Evolutionary conservation across 2,329 filamentous ascomycete species (phyloP).

Genomic region (Sporothrix phasma): DNA sequence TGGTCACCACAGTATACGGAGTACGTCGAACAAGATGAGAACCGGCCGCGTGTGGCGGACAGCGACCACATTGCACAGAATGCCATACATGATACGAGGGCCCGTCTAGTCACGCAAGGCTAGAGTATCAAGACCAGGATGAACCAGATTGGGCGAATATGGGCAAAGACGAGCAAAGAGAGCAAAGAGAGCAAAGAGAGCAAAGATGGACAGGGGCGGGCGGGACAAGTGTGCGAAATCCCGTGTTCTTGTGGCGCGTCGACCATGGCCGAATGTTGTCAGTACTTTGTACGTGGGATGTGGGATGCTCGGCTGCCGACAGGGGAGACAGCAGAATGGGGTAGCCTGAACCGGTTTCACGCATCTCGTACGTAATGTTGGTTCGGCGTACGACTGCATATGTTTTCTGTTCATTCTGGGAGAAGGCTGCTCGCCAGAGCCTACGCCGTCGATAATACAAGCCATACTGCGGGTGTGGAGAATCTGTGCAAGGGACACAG

Average conservation of each 20-base stretch:
- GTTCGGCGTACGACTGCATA: no score
- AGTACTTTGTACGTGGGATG: no score
- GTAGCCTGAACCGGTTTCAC: conserved; percentile 2
- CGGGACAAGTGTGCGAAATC: background rate
- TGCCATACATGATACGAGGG: no score
- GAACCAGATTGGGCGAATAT: no score
- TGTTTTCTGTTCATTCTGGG: no score
- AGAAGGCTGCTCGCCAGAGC: no score
- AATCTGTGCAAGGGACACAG: background rate
- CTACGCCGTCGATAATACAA: no score
- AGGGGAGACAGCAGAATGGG: background rate
- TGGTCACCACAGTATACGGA: no score
- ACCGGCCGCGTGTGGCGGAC: background rate
- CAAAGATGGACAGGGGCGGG: background rate
- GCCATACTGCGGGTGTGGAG: no score
- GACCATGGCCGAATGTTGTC: background rate
- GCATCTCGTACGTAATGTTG: background rate
- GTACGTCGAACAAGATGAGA: background rate
- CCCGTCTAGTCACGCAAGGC: background rate
- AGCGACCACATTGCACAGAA: no score
- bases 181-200: no score
- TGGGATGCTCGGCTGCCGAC: background rate
- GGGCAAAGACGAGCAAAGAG: no score
- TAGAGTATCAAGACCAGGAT: background rate
- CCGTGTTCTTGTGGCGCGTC: background rate